phyloP scores from a whole-genome alignment of 2,329 filamentous ascomycete genomes.

The Grosmannia huntii region DNA sequence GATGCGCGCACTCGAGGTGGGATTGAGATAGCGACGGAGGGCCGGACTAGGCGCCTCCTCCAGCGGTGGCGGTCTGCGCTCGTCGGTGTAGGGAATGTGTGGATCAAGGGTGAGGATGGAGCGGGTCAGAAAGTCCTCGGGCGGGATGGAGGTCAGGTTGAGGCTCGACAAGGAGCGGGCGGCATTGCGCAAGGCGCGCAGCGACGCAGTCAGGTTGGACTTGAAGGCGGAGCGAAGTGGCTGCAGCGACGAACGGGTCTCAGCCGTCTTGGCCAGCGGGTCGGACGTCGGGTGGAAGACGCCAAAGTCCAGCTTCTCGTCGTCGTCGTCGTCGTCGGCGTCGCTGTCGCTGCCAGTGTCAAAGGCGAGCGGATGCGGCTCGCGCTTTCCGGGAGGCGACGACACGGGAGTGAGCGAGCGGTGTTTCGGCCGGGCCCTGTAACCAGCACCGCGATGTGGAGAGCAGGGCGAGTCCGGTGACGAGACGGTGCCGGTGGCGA shows the following conservation, averaged over 20 bases:
- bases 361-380: constrained; percentile 37
- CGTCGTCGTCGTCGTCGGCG: constrained; percentile 24
- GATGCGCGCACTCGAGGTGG: constrained; percentile 37
- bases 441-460: constrained; percentile 15
- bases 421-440: constrained; percentile 27
- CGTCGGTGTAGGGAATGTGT: constrained; percentile 53
- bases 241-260: constrained; percentile 20
- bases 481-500: constrained; percentile 34
- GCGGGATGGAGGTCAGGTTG: constrained; percentile 49
- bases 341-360: constrained; percentile 16
- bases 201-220: constrained; percentile 55
- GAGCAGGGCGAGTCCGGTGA: constrained; percentile 37
- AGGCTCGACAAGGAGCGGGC: constrained; percentile 51
- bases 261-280: constrained; percentile 3
- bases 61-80: constrained; percentile 48
- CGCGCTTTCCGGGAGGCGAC: constrained; percentile 38
- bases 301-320: constrained; percentile 36
- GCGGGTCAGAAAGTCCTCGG: constrained; percentile 54
- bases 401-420: constrained; percentile 42
- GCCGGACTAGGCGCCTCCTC: constrained; percentile 54
- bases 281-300: constrained; percentile 26
- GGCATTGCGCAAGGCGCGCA: constrained; percentile 50
- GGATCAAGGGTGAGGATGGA: constrained; percentile 57
- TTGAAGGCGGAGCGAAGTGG: constrained; percentile 49
- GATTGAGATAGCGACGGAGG: constrained; percentile 55